Percentiles rank a stretch among this genome's conserved stretches.
These are phyloP conservation scores for Knoxdaviesia capensis DNA, from an alignment of 2,329 filamentous ascomycete genomes.

Conservation along the genomic window DNA sequence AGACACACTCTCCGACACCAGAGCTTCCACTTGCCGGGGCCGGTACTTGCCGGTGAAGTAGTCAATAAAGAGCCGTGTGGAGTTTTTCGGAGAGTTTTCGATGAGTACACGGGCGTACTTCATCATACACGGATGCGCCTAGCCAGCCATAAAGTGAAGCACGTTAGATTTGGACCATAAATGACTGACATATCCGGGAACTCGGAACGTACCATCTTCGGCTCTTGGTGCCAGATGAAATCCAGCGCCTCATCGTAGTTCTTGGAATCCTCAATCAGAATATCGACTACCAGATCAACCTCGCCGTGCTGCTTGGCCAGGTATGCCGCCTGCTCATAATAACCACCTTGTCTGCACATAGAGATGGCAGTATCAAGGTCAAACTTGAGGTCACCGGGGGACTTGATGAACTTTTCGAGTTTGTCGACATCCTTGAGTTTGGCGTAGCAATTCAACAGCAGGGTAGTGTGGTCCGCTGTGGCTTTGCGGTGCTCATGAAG, in stretches of 20 bases:
- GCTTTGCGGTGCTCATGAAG: constrained; percentile 86
- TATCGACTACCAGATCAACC: constrained; percentile 83
- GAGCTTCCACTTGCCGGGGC: constrained; percentile 32
- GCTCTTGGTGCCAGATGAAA: constrained; percentile 77
- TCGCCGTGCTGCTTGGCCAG: constrained; percentile 88
- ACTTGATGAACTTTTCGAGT: constrained; percentile 90
- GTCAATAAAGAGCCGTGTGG: constrained; percentile 76
- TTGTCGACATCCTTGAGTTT: constrained; percentile 96
- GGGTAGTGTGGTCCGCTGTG: constrained; percentile 84
- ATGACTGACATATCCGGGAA: fast-evolving
- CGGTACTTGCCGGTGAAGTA: constrained; percentile 81
- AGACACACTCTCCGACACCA: constrained; percentile 1
- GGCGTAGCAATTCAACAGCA: constrained; percentile 91
- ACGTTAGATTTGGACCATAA: neutral
- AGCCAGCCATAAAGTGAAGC: no score
- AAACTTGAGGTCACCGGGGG: constrained; percentile 84
- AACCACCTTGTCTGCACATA: constrained; percentile 94
- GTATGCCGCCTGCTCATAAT: constrained; percentile 91
- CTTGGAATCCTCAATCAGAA: constrained; percentile 87
- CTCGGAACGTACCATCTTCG: constrained; percentile 41
- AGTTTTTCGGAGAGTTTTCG: constrained; percentile 63
- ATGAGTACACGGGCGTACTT: constrained; percentile 87
- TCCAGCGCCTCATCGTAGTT: constrained; percentile 73
- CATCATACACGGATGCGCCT: constrained; percentile 79
- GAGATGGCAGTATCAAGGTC: constrained; percentile 91